These are phyloP conservation scores for Verticillium longisporum DNA, from an alignment of 2,329 filamentous ascomycete genomes.

Conservation along the genomic window DNA sequence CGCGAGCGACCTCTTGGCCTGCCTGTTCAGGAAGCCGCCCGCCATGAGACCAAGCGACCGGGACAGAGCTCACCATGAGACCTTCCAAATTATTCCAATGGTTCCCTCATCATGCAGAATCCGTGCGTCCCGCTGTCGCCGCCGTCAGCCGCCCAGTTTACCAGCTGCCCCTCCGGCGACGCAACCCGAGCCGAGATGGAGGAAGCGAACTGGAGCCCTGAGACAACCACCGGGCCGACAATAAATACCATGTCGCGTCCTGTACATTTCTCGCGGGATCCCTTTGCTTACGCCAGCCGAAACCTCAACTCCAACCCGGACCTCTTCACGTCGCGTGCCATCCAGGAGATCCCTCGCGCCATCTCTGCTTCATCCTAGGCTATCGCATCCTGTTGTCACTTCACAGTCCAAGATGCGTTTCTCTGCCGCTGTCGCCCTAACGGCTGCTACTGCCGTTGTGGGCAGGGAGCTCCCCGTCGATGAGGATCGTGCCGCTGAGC, in stretches of 20 bases:
- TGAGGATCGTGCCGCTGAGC: conserved; percentile 12
- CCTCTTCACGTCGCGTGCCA: not conserved
- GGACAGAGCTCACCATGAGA: not conserved
- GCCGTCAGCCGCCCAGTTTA: not conserved
- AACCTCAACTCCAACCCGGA: not conserved
- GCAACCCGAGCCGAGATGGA: not conserved
- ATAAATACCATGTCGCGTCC: not conserved
- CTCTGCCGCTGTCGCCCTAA: conserved; percentile 5
- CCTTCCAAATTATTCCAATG: not conserved
- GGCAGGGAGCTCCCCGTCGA: conserved; percentile 14
- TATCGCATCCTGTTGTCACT: not conserved
- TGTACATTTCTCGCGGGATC: not conserved
- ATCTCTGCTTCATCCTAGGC: not conserved
- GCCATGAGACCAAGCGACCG: not conserved
- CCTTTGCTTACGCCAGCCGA: not conserved
- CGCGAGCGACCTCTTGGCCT: not conserved
- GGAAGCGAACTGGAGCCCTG: not conserved
- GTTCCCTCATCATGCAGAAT: not conserved
- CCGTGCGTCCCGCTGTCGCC: not conserved
- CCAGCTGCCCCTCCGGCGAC: not conserved
- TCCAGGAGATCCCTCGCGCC: not conserved
- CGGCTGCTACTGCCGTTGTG: conserved; percentile 8
- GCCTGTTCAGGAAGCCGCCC: not conserved
- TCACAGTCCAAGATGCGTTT: conserved; percentile 9
- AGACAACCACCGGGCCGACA: not conserved